phyloP scores from a whole-genome alignment of 805 yeast species.

The Clavispora santaluciae region DNA sequence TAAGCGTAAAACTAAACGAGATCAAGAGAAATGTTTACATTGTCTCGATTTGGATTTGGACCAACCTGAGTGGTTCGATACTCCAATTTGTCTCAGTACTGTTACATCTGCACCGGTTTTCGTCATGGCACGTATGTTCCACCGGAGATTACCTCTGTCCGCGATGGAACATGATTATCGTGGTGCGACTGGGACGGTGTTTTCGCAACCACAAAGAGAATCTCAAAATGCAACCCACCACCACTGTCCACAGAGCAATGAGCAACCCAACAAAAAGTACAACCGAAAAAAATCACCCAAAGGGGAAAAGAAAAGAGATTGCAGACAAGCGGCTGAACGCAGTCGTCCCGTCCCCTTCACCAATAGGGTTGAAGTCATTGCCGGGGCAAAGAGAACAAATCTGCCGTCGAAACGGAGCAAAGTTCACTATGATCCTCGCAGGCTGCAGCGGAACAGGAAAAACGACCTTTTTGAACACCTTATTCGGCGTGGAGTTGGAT shows the following conservation, averaged over 20 bases:
- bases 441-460: slow-evolving; percentile 28
- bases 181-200: background rate
- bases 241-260: background rate
- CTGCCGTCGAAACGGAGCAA: slow-evolving; percentile 24
- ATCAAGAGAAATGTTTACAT: too few species aligned
- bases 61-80: too few species aligned
- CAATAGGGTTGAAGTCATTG: slow-evolving; percentile 21
- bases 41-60: too few species aligned
- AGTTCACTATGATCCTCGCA: slow-evolving; percentile 35
- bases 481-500: slow-evolving; percentile 17
- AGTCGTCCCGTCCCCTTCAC: background rate
- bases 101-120: too few species aligned
- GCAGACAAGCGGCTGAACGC: background rate
- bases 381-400: slow-evolving; percentile 27
- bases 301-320: slow-evolving; percentile 1
- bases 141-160: too few species aligned
- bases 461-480: slow-evolving; percentile 22
- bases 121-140: too few species aligned
- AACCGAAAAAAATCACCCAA: background rate
- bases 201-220: slow-evolving; percentile 1
- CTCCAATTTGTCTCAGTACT: too few species aligned
- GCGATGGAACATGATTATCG: too few species aligned
- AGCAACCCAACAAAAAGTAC: background rate
- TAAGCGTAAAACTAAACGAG: too few species aligned
- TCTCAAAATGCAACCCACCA: background rate